Conservation (phyloP, 2,329 filamentous ascomycete genomes). For the Verticillium tricorpus region DNA sequence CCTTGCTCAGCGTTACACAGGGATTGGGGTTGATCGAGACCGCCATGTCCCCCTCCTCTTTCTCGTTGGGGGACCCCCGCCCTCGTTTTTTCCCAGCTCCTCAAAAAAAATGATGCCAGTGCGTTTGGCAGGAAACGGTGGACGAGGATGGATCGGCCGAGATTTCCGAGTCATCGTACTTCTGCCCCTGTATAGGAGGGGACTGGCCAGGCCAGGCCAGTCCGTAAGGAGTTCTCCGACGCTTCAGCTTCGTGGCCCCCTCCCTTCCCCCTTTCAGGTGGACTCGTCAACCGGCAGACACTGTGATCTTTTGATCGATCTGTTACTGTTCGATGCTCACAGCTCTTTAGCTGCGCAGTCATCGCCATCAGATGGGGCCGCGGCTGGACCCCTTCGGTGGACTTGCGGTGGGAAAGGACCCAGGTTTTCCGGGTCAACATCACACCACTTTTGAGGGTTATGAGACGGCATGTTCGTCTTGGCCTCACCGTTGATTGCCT, state of each 20-base stretch:
- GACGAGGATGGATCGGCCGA: neutral
- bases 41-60: neutral
- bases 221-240: neutral
- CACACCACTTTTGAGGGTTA: neutral
- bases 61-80: neutral
- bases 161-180: neutral
- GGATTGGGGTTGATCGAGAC: neutral
- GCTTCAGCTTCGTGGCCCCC: neutral
- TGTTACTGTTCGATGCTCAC: neutral
- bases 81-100: neutral
- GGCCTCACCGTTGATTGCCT: neutral
- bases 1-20: neutral
- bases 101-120: neutral
- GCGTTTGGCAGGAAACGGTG: neutral
- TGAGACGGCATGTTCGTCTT: neutral
- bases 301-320: neutral
- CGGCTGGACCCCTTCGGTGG: neutral
- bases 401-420: neutral
- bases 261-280: neutral
- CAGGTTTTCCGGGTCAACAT: neutral
- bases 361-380: neutral
- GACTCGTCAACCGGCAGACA: neutral
- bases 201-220: neutral
- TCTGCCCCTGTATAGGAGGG: neutral
- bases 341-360: neutral